These are phyloP conservation scores for Pythium volutum DNA, from an alignment of 352 stramenopile species.

Conservation along the genomic window DNA sequence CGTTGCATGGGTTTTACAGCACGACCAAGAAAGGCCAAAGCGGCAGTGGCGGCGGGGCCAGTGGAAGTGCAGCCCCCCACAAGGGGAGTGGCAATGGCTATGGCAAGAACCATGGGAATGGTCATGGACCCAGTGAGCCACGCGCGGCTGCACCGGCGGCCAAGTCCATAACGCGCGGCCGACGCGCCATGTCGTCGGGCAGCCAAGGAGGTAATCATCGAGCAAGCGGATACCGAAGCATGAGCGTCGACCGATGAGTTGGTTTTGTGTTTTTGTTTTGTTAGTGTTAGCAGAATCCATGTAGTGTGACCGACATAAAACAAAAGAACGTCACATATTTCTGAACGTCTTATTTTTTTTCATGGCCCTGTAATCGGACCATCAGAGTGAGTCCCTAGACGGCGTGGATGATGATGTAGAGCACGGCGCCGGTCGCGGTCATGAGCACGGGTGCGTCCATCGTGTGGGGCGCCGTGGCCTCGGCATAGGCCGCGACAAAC, in stretches of 20 bases:
- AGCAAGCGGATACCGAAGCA: too few species aligned
- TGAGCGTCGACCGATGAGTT: too few species aligned
- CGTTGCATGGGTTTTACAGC: conserved; percentile 43
- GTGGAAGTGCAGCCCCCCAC: too few species aligned
- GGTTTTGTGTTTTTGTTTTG: too few species aligned
- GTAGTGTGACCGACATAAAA: too few species aligned
- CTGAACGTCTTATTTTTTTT: too few species aligned
- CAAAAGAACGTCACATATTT: too few species aligned
- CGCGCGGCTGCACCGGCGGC: neutral
- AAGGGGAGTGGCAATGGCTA: neutral
- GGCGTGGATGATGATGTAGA: conserved; percentile 79
- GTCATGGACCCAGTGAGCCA: neutral
- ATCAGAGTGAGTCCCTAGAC: too few species aligned
- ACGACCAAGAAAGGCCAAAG: neutral
- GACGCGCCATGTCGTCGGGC: conserved; percentile 13
- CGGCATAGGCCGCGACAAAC: conserved; percentile 78
- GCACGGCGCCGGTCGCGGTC: conserved; percentile 67
- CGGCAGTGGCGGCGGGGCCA: too few species aligned
- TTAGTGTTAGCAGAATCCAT: too few species aligned
- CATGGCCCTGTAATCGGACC: too few species aligned
- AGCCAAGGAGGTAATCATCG: conserved; percentile 1
- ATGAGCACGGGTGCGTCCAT: conserved; percentile 88
- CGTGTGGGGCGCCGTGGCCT: conserved; percentile 81
- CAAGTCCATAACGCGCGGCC: conserved; percentile 1
- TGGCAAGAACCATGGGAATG: neutral